A percentile compares a stretch with the other conserved stretches of the same genome.
Evolutionary conservation across 2,329 filamentous ascomycete genomes (phyloP).

Genomic region (Ramularia collo-cygni): DNA sequence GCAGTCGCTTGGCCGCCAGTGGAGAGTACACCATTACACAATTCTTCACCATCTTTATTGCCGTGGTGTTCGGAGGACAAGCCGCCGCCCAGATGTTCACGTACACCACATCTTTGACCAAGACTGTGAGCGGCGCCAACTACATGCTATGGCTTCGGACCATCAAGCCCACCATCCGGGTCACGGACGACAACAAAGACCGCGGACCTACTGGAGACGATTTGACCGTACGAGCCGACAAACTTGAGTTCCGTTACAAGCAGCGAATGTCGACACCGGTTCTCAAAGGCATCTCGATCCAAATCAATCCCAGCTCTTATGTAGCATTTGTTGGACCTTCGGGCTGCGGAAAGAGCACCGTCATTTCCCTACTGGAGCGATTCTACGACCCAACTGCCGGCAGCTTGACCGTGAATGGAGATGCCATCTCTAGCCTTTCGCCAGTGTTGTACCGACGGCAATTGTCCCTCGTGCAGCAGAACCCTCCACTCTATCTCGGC

Average conservation of each 20-base stretch:
- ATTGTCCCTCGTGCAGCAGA: slow-evolving; percentile 67
- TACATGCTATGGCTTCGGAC: slow-evolving; percentile 41
- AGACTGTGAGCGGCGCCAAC: slow-evolving; percentile 33
- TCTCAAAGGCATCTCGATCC: slow-evolving; percentile 24
- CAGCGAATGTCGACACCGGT: slow-evolving; percentile 23
- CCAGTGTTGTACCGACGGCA: slow-evolving; percentile 56
- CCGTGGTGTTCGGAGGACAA: slow-evolving; percentile 59
- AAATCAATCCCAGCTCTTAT: slow-evolving; percentile 33
- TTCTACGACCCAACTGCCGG: slow-evolving; percentile 41
- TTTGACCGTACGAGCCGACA: slow-evolving; percentile 16
- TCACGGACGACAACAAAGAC: slow-evolving; percentile 29
- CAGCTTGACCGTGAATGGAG: slow-evolving; percentile 45
- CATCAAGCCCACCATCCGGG: slow-evolving; percentile 32
- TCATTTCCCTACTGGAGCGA: slow-evolving; percentile 41
- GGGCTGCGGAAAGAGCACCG: slow-evolving; percentile 43
- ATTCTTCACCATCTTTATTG: slow-evolving; percentile 56
- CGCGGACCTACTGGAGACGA: slow-evolving; percentile 22
- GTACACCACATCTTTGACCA: slow-evolving; percentile 43
- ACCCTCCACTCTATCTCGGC: slow-evolving; percentile 65
- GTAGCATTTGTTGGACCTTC: slow-evolving; percentile 43
- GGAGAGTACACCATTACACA: slow-evolving; percentile 32
- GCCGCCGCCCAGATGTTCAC: slow-evolving; percentile 60
- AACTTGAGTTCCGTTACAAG: slow-evolving; percentile 27
- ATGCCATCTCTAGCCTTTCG: slow-evolving; percentile 53
- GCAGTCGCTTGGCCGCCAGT: slow-evolving; percentile 26